These are phyloP conservation scores for Scopulariopsis brevicaulis DNA, from an alignment of 2,329 filamentous ascomycete genomes.

Conservation along the genomic window DNA sequence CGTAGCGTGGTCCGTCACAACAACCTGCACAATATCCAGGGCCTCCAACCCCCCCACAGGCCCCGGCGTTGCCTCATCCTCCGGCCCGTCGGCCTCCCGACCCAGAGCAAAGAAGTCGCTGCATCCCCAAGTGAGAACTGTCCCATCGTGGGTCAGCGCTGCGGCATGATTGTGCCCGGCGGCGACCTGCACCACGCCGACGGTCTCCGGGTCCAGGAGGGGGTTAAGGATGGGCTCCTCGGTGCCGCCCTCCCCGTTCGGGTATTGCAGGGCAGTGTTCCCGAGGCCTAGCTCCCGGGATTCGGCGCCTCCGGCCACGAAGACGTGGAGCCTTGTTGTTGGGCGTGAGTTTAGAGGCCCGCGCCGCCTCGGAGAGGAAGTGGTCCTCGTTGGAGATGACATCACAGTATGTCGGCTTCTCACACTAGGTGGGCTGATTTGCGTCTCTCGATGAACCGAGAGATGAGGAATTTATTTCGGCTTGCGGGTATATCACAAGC, in stretches of 20 bases:
- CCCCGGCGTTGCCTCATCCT: conserved; percentile 10
- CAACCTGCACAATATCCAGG: conserved; percentile 44
- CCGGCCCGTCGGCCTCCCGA: conserved; percentile 25
- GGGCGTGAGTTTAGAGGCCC: background rate
- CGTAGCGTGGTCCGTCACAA: conserved; percentile 49
- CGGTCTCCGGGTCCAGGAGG: conserved; percentile 34
- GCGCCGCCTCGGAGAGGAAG: background rate
- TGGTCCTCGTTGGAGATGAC: background rate
- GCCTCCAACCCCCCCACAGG: conserved; percentile 27
- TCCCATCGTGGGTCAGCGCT: conserved; percentile 50
- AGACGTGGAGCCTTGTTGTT: background rate
- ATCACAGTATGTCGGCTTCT: background rate
- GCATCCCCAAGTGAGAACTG: conserved; percentile 55
- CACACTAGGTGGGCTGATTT: background rate
- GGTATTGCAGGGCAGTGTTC: background rate
- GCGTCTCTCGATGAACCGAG: background rate
- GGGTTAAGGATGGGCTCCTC: conserved; percentile 31
- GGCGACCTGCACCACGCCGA: conserved; percentile 50
- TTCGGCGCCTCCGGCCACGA: background rate
- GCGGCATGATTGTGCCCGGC: conserved; percentile 53
- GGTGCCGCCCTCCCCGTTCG: background rate
- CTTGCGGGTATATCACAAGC: background rate
- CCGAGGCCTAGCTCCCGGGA: background rate
- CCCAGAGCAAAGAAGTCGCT: conserved; percentile 56
- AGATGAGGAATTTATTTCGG: background rate